phyloP scores from a whole-genome alignment of 139 green algal genomes.

The Parachlorella kessleri region DNA sequence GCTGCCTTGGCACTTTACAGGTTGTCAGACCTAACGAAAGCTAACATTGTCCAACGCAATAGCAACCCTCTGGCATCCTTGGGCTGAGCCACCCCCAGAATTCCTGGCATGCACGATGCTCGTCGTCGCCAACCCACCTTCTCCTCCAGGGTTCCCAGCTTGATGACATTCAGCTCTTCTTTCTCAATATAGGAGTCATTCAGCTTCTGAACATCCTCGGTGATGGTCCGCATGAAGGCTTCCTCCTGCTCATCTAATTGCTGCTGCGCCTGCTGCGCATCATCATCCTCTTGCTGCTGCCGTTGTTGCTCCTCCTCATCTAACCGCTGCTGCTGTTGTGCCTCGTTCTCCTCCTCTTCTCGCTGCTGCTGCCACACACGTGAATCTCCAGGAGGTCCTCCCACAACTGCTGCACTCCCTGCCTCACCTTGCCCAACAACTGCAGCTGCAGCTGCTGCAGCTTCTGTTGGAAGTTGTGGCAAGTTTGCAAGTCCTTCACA shows the following conservation, averaged over 20 bases:
- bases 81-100: too few relatives aligned
- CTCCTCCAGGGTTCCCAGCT: slow-evolving; percentile 44
- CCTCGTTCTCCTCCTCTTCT: slow-evolving; percentile 5
- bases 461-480: too few relatives aligned
- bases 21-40: too few relatives aligned
- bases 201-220: slow-evolving; percentile 59
- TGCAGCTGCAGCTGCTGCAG: slow-evolving; percentile 51
- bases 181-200: slow-evolving; percentile 82
- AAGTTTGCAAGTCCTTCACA: too few relatives aligned
- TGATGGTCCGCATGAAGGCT: slow-evolving; percentile 52
- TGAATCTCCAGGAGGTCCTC: not conserved
- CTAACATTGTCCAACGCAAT: too few relatives aligned
- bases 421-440: not conserved
- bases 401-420: not conserved
- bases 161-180: slow-evolving; percentile 77
- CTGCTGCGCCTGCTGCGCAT: slow-evolving; percentile 11
- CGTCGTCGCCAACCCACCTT: not conserved
- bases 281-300: too few relatives aligned
- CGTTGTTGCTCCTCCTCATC: not conserved
- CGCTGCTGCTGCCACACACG: slow-evolving; percentile 28
- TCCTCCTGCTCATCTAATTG: slow-evolving; percentile 38
- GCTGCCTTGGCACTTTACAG: too few relatives aligned
- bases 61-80: too few relatives aligned
- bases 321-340: not conserved
- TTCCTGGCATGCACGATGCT: too few relatives aligned